Conservation (phyloP, 2,329 filamentous ascomycete genomes). For the Apiospora pterosperma region DNA sequence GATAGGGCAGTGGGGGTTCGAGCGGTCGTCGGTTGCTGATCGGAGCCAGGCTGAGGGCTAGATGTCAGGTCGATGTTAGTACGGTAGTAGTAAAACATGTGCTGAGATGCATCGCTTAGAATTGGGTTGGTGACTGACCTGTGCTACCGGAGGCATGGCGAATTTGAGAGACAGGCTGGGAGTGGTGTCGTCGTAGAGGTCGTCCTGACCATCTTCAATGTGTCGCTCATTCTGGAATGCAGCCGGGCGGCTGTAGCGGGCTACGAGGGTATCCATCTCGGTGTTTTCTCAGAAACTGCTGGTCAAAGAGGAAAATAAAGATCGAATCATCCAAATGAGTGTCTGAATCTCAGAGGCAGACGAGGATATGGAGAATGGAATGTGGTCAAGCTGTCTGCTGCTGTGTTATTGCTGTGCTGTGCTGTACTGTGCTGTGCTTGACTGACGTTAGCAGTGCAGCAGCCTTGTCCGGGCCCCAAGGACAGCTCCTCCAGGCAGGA, state of each 20-base stretch:
- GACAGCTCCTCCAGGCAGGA: background rate
- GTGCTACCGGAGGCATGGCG: slow-evolving; percentile 86
- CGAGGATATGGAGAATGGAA: background rate
- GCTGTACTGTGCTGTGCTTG: background rate
- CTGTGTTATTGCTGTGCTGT: background rate
- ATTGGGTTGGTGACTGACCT: slow-evolving; percentile 52
- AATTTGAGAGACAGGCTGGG: slow-evolving; percentile 88
- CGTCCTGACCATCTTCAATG: slow-evolving; percentile 69
- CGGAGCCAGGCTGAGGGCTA: slow-evolving; percentile 93
- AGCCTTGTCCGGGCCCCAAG: background rate
- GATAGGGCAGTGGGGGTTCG: slow-evolving; percentile 96
- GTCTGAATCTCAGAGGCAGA: background rate
- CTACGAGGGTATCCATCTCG: slow-evolving; percentile 87
- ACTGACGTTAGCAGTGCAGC: background rate
- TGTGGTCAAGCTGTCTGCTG: background rate
- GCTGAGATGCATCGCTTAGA: too few relatives aligned
- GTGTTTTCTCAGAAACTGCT: background rate
- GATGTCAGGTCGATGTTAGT: slow-evolving; percentile 8
- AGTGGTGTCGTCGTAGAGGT: slow-evolving; percentile 65
- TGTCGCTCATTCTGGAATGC: slow-evolving; percentile 70
- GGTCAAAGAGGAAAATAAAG: background rate
- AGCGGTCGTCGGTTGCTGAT: slow-evolving; percentile 93
- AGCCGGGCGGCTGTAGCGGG: slow-evolving; percentile 81
- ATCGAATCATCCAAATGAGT: background rate
- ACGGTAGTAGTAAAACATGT: background rate